Percentiles rank a stretch among this genome's conserved stretches.
Conservation (phyloP, 2,329 filamentous ascomycete genomes). For the Karstenula rhodostoma region DNA sequence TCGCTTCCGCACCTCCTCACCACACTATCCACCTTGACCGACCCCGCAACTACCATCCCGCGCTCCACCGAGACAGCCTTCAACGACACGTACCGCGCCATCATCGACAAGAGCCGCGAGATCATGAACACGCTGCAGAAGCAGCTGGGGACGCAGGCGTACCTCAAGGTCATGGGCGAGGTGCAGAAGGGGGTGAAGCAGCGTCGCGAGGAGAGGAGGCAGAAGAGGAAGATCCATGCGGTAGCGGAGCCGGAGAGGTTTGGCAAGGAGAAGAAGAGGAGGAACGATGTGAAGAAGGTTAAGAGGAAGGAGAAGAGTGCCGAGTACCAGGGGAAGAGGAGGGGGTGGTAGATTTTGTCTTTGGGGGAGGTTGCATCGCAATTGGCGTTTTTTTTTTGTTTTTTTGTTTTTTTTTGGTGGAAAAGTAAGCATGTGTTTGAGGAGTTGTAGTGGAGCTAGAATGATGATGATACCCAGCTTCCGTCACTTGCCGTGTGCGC, state of each 20-base stretch:
- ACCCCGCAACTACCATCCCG: conserved; percentile 75
- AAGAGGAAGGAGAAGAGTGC: conserved; percentile 75
- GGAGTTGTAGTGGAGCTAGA: neutral
- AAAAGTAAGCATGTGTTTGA: conserved; percentile 5
- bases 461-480: conserved; percentile 14
- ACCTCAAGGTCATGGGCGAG: conserved; percentile 74
- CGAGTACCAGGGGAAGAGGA: conserved; percentile 74
- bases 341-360: conserved; percentile 64
- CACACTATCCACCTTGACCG: conserved; percentile 83
- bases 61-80: conserved; percentile 76
- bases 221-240: conserved; percentile 89
- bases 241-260: conserved; percentile 81
- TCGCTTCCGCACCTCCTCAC: conserved; percentile 71
- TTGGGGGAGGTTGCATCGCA: conserved; percentile 8
- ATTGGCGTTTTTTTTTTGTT: neutral
- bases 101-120: conserved; percentile 77
- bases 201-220: conserved; percentile 75
- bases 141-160: conserved; percentile 81
- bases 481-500: too few species aligned
- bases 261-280: conserved; percentile 77
- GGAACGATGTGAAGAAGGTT: conserved; percentile 61
- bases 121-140: conserved; percentile 84
- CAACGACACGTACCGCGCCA: conserved; percentile 70
- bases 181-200: conserved; percentile 77
- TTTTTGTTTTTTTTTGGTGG: neutral